Conservation (phyloP, 108 stramenopile genomes). For the Nitzschia putrida region DNA sequence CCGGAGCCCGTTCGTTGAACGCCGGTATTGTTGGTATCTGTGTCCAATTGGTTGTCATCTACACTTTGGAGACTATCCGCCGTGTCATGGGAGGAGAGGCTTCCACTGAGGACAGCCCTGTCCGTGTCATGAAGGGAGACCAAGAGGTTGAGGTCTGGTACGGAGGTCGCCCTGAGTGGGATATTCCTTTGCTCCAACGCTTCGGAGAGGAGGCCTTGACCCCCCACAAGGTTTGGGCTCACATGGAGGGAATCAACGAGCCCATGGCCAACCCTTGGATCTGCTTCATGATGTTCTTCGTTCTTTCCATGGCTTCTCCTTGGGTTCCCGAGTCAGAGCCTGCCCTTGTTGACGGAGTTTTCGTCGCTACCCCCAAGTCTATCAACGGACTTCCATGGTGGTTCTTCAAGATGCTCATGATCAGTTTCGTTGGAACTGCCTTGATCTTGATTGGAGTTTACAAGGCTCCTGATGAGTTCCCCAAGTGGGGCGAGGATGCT, state of each 20-base stretch:
- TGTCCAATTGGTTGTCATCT: constrained; percentile 1
- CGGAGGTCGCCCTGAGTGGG: constrained; percentile 12
- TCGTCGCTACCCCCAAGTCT: too few species aligned
- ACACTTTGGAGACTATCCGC: not conserved
- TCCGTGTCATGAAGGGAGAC: not conserved
- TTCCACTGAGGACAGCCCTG: not conserved
- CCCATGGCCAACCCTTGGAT: constrained; percentile 10
- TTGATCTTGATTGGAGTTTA: too few species aligned
- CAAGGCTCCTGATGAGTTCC: too few species aligned
- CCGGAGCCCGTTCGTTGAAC: constrained; percentile 5
- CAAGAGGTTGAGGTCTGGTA: constrained; percentile 3
- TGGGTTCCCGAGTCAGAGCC: not conserved
- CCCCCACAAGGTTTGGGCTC: not conserved
- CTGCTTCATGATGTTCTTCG: constrained; percentile 3
- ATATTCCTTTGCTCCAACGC: constrained; percentile 2
- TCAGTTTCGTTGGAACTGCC: not conserved
- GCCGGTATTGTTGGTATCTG: not conserved
- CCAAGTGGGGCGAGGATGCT: too few species aligned
- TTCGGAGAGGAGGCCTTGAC: constrained; percentile 18
- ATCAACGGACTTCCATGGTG: too few species aligned
- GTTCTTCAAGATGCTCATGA: too few species aligned
- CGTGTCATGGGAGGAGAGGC: not conserved
- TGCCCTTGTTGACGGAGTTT: not conserved
- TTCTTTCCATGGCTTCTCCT: not conserved
- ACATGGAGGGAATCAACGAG: constrained; percentile 19